These are phyloP conservation scores for Globisporangium emineosum DNA, from an alignment of 352 stramenopile species.

Conservation along the genomic window DNA sequence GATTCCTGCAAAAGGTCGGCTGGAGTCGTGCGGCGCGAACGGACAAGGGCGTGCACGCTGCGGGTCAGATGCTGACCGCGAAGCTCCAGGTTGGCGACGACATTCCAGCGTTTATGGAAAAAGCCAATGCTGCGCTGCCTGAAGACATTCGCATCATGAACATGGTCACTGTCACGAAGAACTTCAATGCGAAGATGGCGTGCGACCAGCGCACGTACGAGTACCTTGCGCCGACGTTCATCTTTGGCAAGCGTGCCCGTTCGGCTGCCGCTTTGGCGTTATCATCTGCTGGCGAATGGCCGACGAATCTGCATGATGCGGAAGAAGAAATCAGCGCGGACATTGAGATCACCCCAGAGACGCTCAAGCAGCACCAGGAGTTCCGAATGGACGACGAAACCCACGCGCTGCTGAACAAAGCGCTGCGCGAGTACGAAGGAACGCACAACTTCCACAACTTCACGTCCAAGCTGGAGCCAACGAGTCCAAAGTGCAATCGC, in stretches of 20 bases:
- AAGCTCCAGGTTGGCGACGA: slow-evolving; percentile 86
- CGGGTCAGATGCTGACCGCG: slow-evolving; percentile 77
- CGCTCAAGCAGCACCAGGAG: slow-evolving; percentile 60
- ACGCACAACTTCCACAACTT: slow-evolving; percentile 98
- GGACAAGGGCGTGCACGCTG: slow-evolving; percentile 90
- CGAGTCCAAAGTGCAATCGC: slow-evolving; percentile 76
- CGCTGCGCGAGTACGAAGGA: slow-evolving; percentile 71
- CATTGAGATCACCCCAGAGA: slow-evolving; percentile 55
- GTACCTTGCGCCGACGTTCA: slow-evolving; percentile 89
- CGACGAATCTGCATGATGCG: slow-evolving; percentile 34
- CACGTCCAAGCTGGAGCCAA: slow-evolving; percentile 88
- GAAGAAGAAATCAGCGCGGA: slow-evolving; percentile 34
- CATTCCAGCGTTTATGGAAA: slow-evolving; percentile 51
- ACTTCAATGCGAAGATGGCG: slow-evolving; percentile 89
- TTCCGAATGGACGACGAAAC: slow-evolving; percentile 71
- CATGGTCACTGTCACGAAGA: slow-evolving; percentile 86
- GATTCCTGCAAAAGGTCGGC: slow-evolving; percentile 87
- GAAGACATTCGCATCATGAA: slow-evolving; percentile 81
- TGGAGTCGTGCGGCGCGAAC: slow-evolving; percentile 88
- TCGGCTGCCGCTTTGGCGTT: neutral
- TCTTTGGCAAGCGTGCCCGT: slow-evolving; percentile 52
- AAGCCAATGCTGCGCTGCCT: slow-evolving; percentile 74
- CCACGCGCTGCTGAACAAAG: slow-evolving; percentile 42
- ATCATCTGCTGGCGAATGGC: slow-evolving; percentile 22
- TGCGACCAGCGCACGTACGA: slow-evolving; percentile 90